phyloP scores from a whole-genome alignment of 306 rosid genomes.

The Lablab purpureus region DNA sequence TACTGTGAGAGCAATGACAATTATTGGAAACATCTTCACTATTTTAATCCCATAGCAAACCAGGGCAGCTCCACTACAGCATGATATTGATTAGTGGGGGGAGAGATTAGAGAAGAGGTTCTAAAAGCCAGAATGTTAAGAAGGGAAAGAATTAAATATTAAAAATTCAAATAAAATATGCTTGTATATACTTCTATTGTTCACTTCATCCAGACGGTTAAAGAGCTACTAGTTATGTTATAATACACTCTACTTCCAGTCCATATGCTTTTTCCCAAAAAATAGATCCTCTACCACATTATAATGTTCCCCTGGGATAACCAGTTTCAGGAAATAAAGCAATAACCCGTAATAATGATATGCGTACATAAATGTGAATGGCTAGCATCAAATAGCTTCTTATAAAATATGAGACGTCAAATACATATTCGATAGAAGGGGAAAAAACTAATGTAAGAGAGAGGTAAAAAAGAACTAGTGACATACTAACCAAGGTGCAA shows the following conservation, averaged over 20 bases:
- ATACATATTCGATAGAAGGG: conserved; percentile 27
- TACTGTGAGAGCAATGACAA: background rate
- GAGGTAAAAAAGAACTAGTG: background rate
- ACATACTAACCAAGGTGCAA: conserved; percentile 77
- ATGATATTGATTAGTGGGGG: background rate
- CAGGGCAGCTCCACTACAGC: background rate
- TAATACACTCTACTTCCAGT: background rate
- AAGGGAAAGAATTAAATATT: background rate
- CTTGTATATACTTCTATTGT: background rate
- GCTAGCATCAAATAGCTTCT: background rate
- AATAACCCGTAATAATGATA: conserved; percentile 22
- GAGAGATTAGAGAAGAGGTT: background rate
- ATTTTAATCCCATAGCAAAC: background rate
- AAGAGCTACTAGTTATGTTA: background rate
- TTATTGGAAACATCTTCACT: background rate
- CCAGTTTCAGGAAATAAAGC: conserved; percentile 16
- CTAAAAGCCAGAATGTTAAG: conserved; percentile 11
- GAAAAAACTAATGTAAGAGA: background rate
- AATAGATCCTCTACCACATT: conserved; percentile 10
- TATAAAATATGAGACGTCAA: background rate
- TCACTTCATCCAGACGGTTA: conserved; percentile 20
- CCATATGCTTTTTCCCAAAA: background rate
- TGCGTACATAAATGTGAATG: background rate
- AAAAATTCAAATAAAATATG: background rate
- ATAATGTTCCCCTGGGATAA: conserved; percentile 6